These are phyloP conservation scores for Ceratobasidium sp. DNA, from an alignment of 1,284 basidiomycete species.

Conservation along the genomic window DNA sequence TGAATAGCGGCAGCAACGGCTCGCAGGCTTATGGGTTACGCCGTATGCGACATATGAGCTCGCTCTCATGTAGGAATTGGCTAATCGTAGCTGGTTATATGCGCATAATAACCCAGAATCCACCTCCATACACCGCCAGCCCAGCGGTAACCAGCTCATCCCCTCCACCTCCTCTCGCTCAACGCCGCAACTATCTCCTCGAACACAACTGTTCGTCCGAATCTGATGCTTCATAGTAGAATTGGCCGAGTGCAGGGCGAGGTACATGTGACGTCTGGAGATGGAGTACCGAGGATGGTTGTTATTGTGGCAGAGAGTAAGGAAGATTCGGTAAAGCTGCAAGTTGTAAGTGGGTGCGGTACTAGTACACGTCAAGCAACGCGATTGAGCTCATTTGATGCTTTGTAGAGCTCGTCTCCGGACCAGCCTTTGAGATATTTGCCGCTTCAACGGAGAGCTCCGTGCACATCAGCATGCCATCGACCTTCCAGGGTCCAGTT, in stretches of 20 bases:
- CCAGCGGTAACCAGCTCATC: background rate
- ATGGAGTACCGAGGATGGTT: background rate
- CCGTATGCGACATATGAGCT: background rate
- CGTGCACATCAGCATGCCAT: conserved; percentile 5
- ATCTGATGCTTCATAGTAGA: conserved; percentile 4
- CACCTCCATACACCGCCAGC: conserved; percentile 8
- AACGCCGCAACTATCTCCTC: conserved; percentile 20
- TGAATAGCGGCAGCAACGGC: background rate
- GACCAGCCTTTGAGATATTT: conserved; percentile 20
- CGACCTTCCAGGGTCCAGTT: conserved; percentile 14
- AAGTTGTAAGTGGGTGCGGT: conserved; percentile 1
- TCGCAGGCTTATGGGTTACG: background rate
- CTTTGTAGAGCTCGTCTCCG: background rate
- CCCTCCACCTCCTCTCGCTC: background rate
- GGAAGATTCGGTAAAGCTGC: conserved; percentile 18
- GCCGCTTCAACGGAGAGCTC: conserved; percentile 23
- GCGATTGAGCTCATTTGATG: background rate
- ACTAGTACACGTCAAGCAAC: background rate
- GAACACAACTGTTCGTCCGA: background rate
- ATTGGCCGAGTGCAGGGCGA: conserved; percentile 21
- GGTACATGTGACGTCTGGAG: conserved; percentile 14
- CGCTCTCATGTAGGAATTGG: background rate
- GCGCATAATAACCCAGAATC: background rate
- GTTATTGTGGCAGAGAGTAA: conserved; percentile 19
- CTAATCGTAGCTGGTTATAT: background rate